These are phyloP conservation scores for Coemansia sp. DNA, from an alignment of 192 early-diverging fungal genomes.

Conservation along the genomic window DNA sequence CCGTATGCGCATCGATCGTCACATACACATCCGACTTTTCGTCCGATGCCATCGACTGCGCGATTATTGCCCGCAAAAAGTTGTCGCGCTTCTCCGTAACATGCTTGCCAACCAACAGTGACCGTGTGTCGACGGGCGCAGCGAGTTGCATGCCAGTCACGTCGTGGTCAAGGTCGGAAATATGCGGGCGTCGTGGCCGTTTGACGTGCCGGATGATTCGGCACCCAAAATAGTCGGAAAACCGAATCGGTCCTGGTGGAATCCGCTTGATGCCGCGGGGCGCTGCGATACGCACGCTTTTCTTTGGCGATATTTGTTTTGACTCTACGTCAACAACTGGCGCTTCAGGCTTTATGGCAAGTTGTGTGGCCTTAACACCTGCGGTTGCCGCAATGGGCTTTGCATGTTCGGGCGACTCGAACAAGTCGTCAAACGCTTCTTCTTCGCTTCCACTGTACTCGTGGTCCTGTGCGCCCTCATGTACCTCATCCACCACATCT, in stretches of 20 bases:
- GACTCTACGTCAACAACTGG: background rate
- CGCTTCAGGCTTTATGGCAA: background rate
- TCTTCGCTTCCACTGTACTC: constrained; percentile 37
- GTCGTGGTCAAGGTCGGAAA: constrained; percentile 6
- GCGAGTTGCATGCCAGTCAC: constrained; percentile 7
- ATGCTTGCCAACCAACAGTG: constrained; percentile 15
- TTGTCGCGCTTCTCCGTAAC: constrained; percentile 3
- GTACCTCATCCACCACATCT: background rate
- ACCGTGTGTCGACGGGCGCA: constrained; percentile 40
- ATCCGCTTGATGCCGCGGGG: constrained; percentile 40
- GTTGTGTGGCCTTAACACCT: no score
- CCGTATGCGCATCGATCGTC: constrained; percentile 34
- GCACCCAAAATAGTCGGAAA: constrained; percentile 50
- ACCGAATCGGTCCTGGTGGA: constrained; percentile 32
- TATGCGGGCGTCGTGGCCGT: constrained; percentile 27
- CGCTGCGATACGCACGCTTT: background rate
- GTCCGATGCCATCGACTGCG: constrained; percentile 37
- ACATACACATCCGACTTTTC: constrained; percentile 32
- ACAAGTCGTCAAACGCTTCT: constrained; percentile 53
- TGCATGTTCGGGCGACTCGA: constrained; percentile 39
- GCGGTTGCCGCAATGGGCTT: background rate
- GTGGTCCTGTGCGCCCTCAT: background rate
- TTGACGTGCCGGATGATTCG: constrained; percentile 29
- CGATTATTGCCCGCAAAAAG: constrained; percentile 23
- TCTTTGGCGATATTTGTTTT: background rate